phyloP scores from a whole-genome alignment of 1,284 basidiomycete genomes.

The Acaromyces ingoldii region DNA sequence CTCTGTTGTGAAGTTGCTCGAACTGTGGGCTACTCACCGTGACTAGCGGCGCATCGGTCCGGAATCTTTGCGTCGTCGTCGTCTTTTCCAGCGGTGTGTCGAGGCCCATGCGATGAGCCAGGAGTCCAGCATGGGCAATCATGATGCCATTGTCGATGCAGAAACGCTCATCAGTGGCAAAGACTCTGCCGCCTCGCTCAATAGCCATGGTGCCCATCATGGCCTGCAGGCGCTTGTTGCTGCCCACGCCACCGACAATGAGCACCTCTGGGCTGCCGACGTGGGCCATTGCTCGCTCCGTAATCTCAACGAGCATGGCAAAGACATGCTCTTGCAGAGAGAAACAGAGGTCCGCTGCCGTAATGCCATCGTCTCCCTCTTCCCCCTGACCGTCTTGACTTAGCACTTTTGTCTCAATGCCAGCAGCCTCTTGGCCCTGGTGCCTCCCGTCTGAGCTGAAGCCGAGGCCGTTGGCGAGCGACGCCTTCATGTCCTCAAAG shows the following conservation, averaged over 20 bases:
- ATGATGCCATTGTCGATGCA: constrained; percentile 99
- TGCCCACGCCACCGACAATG: constrained; percentile 93
- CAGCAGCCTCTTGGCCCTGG: too few relatives aligned
- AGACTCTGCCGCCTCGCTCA: constrained; percentile 83
- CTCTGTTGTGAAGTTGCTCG: too few relatives aligned
- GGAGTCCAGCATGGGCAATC: constrained; percentile 95
- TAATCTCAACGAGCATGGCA: constrained; percentile 98
- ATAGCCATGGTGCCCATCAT: constrained; percentile 98
- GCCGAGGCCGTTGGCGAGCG: constrained; percentile 36
- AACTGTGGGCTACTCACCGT: constrained; percentile 16
- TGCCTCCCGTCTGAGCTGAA: constrained; percentile 43
- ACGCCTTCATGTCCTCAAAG: constrained; percentile 17
- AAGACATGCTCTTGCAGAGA: constrained; percentile 95
- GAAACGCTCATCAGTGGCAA: constrained; percentile 94
- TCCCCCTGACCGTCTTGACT: background rate
- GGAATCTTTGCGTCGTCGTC: constrained; percentile 46
- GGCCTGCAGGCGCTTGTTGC: constrained; percentile 81
- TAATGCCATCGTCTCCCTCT: constrained; percentile 57
- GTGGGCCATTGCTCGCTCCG: constrained; percentile 98
- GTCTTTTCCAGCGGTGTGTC: constrained; percentile 41
- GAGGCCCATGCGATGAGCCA: constrained; percentile 82
- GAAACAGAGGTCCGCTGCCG: constrained; percentile 90
- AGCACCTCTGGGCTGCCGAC: constrained; percentile 92
- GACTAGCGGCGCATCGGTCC: constrained; percentile 45
- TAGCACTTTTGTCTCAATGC: too few relatives aligned